Evolutionary conservation across 148 eudicot genomes (phyloP).

Genomic region (Rhododendron henanense): DNA sequence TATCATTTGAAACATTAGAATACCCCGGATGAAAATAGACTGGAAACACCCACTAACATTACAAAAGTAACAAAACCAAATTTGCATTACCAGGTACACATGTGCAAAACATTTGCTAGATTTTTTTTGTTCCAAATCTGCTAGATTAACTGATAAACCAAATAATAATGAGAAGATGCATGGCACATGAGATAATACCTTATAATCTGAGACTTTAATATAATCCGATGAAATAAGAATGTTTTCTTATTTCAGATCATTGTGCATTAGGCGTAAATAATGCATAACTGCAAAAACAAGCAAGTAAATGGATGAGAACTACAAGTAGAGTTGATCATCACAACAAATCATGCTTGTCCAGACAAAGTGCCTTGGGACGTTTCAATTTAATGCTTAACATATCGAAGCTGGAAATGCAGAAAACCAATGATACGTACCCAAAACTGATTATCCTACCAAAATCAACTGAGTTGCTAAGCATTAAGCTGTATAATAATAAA

Average conservation of each 20-base stretch:
- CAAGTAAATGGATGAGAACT: conserved; percentile 8
- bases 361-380: neutral
- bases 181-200: conserved; percentile 29
- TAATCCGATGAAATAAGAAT: conserved; percentile 50
- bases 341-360: neutral
- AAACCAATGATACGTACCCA: neutral
- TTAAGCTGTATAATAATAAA: conserved; percentile 3
- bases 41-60: neutral
- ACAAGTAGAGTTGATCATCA: neutral
- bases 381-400: neutral
- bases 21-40: neutral
- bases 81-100: neutral
- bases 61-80: neutral
- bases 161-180: neutral
- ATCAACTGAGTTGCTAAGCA: neutral
- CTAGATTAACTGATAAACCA: neutral
- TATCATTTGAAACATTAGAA: neutral
- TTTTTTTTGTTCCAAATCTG: no score
- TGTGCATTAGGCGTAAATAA: conserved; percentile 54
- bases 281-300: conserved; percentile 52
- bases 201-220: conserved; percentile 48
- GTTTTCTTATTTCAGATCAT: conserved; percentile 57
- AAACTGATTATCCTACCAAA: neutral
- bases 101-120: neutral
- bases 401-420: neutral